A percentile compares a stretch with the other conserved stretches of the same genome.
phyloP scores from a whole-genome alignment of 805 yeast species.

The Starmerella apicola region DNA sequence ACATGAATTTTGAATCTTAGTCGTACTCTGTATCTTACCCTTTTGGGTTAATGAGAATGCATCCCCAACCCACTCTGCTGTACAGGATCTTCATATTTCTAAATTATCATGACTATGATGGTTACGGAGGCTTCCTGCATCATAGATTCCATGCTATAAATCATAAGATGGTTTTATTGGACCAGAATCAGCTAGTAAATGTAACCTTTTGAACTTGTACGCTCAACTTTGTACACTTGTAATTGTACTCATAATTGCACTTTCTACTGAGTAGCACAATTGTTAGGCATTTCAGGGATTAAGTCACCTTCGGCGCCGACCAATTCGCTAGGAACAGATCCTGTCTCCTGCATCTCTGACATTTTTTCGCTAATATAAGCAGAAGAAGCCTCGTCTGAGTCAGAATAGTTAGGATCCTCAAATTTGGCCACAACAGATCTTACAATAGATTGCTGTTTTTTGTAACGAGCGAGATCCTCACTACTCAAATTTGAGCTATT shows the following conservation, averaged over 20 bases:
- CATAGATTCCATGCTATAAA: too few species aligned
- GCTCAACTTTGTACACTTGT: too few species aligned
- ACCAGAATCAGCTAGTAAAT: too few species aligned
- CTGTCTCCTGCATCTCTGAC: constrained; percentile 53
- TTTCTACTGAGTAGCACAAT: constrained; percentile 14
- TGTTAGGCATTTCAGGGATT: constrained; percentile 12
- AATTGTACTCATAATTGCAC: not conserved
- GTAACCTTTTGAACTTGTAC: too few species aligned
- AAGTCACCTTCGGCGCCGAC: constrained; percentile 31
- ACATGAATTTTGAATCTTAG: too few species aligned
- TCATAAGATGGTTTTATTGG: too few species aligned
- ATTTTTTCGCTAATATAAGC: constrained; percentile 44
- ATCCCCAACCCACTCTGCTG: too few species aligned
- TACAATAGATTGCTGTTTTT: constrained; percentile 50
- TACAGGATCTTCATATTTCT: too few species aligned
- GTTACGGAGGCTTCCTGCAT: too few species aligned
- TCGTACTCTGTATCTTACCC: too few species aligned
- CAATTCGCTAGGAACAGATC: constrained; percentile 69
- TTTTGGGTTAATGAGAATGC: too few species aligned
- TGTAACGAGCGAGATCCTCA: constrained; percentile 42
- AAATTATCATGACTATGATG: too few species aligned
- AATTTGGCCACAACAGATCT: constrained; percentile 49
- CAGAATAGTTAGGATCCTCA: constrained; percentile 53
- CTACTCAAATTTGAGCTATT: constrained; percentile 33
- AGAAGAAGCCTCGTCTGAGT: constrained; percentile 33